Evolutionary conservation across 176 grass and related monocot species (phyloP), one percentile per base, ranked within the genome.

Genomic region (Carex cristatella): DNA sequence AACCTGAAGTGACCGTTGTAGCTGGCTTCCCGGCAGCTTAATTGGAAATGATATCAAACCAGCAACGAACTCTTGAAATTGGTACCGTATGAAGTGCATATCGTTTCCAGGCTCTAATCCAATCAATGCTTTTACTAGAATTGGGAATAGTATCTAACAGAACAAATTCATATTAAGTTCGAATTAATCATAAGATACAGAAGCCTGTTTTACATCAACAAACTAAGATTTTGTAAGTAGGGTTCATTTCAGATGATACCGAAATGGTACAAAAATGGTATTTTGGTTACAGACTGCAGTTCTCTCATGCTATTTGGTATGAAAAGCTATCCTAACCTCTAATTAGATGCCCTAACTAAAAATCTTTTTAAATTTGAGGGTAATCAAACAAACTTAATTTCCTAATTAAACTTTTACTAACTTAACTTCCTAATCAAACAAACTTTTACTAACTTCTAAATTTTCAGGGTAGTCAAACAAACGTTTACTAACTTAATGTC

Each of bases 11-110:
- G 96, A 99, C 80, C 84, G 91, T 82, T 99, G 92, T 55, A 99
- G 96, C 66, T 87, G 88, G 67, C 90, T 95, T 42, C 96, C 96
- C 6, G 96, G 96, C 74, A 99, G 80, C 88, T 99, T 99, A 81
- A 98, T 88, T 61, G 96, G 96, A n/a, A 99, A 87, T 32, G 93
- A 95, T 85, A 99, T 95, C 88, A 99, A 85, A n/a, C 96, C 96
- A 72, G 94, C 89, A 92, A 95, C 93, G 62, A 99, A 99, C 88
- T 99, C 96, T 72, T 94, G 85, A 84, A 99, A 99, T 86, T 95
- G 85, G 82, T 89, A 85, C 88, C 90, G 94, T 63, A 99, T 81
- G 79, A 89, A 92, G 81, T 92, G 73, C 93, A 95, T 95, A 75
- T 99, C 91, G 13, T 91, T 65, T 30, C 91, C 93, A 23, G 88